Evolutionary conservation across 2,329 filamentous ascomycete species (phyloP), one percentile per base, ranked within the genome.

Genomic region (Tolypocladium pustulatum): DNA sequence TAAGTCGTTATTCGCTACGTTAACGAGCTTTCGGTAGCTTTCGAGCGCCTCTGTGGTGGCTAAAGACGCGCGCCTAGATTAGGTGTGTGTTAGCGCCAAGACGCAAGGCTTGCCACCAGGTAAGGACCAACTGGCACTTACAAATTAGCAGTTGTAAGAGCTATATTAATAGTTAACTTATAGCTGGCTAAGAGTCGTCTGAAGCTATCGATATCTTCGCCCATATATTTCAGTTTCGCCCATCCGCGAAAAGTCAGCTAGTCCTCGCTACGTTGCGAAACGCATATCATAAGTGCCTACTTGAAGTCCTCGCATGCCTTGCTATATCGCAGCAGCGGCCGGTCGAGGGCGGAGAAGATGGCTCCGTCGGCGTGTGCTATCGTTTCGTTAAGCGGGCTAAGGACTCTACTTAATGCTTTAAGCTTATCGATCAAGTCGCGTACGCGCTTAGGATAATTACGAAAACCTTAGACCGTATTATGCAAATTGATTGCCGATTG

Each of bases 91-190:
- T 55, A 55, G 34, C 34, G 36, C 20, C 22, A n/a, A n/a, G 54
- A 37, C 36, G 25, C 34, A 27, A 27, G 36, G 41, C n/a, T 36
- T 34, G 17, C 36, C n/a, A n/a, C n/a, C n/a, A n/a, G n/a, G n/a
- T n/a, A n/a, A n/a, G n/a, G n/a, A n/a, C n/a, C n/a, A 40, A 40
- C 38, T 7, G 20, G 38, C 38, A 40, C 38, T 20, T 27, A 70
- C 66, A 69, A 60, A 46, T 65, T 68, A 27, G 64, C 66, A 59
- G 65, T 61, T 15, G 63, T 63, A 15, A 69, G 59, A 41, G 67
- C 65, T 54, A 69, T 66, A 55, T 58, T 65, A 17, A 69, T 69
- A 7, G 65, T 67, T 2, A 64, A 61, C 54, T 68, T 68, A 55
- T 67, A 66, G 25, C 60, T 61, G 52, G 61, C 63, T 12, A 69